Percentiles rank a stretch among this genome's conserved stretches.
Evolutionary conservation across 2,329 filamentous ascomycete genomes (phyloP).

Genomic region (Aspergillus eucalypticola): DNA sequence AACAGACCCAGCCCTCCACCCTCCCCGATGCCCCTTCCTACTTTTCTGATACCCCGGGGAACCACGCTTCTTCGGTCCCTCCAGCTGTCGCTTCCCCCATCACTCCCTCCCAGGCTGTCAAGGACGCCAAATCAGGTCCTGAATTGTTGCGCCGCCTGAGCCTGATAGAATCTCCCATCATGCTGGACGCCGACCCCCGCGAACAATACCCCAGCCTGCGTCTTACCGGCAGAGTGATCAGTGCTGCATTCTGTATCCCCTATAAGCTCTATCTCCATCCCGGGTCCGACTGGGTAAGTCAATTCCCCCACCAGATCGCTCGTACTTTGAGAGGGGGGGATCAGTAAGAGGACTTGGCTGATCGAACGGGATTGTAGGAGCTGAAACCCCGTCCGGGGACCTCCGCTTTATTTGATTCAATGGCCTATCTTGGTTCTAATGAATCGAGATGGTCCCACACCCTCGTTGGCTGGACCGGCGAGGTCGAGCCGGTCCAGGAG

Average conservation of each 20-base stretch:
- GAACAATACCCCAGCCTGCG: conserved; percentile 58
- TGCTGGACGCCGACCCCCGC: conserved; percentile 55
- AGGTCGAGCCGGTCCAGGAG: conserved; percentile 60
- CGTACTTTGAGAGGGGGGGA: neutral
- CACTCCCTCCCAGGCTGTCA: conserved; percentile 46
- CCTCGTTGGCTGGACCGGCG: conserved; percentile 92
- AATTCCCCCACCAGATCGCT: neutral
- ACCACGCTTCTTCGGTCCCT: conserved; percentile 19
- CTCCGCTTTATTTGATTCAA: conserved; percentile 89
- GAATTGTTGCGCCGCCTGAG: conserved; percentile 58
- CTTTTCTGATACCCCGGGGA: conserved; percentile 30
- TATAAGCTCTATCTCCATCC: conserved; percentile 58
- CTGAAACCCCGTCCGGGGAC: conserved; percentile 78
- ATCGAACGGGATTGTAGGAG: conserved; percentile 53
- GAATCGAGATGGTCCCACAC: conserved; percentile 87
- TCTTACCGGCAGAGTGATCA: conserved; percentile 64
- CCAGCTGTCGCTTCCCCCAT: conserved; percentile 22
- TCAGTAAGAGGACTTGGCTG: neutral
- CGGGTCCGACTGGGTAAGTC: conserved; percentile 57
- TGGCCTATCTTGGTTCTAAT: conserved; percentile 82
- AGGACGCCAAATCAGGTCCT: conserved; percentile 48
- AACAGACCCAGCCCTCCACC: conserved; percentile 20
- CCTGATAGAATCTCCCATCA: conserved; percentile 41
- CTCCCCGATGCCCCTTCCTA: conserved; percentile 30
- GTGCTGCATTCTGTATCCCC: conserved; percentile 64